These are phyloP conservation scores for Hypoxylon perforatum DNA, from an alignment of 495 filamentous ascomycete species.

Conservation along the genomic window DNA sequence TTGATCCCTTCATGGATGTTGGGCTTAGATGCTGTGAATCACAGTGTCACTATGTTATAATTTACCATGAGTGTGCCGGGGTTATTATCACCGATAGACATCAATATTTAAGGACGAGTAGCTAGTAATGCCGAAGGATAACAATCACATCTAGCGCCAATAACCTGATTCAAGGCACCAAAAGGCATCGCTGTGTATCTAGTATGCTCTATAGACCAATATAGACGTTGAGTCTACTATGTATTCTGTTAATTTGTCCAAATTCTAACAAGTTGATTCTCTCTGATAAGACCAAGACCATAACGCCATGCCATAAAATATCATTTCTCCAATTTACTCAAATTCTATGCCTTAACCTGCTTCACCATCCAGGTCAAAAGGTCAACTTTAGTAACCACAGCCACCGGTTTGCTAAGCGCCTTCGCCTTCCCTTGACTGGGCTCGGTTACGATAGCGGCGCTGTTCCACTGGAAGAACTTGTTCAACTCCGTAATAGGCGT, in stretches of 20 bases:
- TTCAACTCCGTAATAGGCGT: conserved; percentile 85
- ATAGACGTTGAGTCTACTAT: conserved; percentile 37
- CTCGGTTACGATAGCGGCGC: conserved; percentile 92
- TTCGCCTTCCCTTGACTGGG: conserved; percentile 59
- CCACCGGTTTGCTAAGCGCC: conserved; percentile 76
- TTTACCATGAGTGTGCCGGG: no score
- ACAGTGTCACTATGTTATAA: no score
- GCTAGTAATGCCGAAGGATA: neutral
- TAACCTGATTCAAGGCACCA: neutral
- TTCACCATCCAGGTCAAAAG: conserved; percentile 91
- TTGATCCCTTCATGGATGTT: no score
- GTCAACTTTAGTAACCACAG: conserved; percentile 97
- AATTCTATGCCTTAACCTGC: conserved; percentile 61
- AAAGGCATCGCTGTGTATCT: conserved; percentile 1
- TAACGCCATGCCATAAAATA: conserved; percentile 28
- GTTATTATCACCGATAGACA: no score
- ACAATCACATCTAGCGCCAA: neutral
- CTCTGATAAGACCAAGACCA: neutral
- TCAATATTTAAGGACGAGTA: neutral
- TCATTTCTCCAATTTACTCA: neutral
- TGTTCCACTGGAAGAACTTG: conserved; percentile 97
- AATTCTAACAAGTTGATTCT: conserved; percentile 25
- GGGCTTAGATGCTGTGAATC: no score
- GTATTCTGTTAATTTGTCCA: conserved; percentile 14
- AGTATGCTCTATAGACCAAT: conserved; percentile 15